Conservation (phyloP, 306 rosid genomes). For the Quercus glauca region DNA sequence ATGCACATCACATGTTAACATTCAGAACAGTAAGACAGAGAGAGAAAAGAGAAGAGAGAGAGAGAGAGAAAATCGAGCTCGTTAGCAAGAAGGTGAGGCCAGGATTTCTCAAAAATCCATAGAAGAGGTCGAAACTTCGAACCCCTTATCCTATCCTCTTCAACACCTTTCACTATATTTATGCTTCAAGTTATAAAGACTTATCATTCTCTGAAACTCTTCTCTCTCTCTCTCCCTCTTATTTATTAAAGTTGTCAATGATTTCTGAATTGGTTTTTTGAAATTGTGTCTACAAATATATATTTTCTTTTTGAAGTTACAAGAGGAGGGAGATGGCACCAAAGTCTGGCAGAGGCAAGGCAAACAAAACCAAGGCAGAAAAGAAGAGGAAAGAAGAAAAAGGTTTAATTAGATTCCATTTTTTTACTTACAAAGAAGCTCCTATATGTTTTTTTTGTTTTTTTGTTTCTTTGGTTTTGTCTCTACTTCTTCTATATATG, state of each 20-base stretch:
- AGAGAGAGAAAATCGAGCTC: neutral
- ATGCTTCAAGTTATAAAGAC: neutral
- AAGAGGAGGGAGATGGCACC: constrained; percentile 63
- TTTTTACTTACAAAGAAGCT: constrained; percentile 5
- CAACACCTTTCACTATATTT: constrained; percentile 17
- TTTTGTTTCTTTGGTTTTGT: neutral
- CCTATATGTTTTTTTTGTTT: neutral
- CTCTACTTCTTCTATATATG: neutral
- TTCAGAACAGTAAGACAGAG: neutral
- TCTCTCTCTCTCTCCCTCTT: neutral
- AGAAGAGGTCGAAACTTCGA: constrained; percentile 30
- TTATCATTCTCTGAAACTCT: neutral
- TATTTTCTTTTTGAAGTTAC: neutral
- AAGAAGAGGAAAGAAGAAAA: constrained; percentile 96
- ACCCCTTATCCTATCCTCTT: constrained; percentile 82
- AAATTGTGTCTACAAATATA: constrained; percentile 2
- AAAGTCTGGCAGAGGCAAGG: constrained; percentile 74
- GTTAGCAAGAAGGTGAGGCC: constrained; percentile 54
- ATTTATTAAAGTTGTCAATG: neutral
- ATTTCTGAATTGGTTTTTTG: constrained; percentile 12
- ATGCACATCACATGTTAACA: neutral
- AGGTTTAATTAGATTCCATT: constrained; percentile 41
- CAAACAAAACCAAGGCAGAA: constrained; percentile 70
- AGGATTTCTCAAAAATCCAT: constrained; percentile 59
- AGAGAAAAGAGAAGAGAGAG: neutral